A percentile compares a stretch with the other conserved stretches of the same genome.
Conservation (phyloP, 306 rosid genomes). For the Fagus crenata region DNA sequence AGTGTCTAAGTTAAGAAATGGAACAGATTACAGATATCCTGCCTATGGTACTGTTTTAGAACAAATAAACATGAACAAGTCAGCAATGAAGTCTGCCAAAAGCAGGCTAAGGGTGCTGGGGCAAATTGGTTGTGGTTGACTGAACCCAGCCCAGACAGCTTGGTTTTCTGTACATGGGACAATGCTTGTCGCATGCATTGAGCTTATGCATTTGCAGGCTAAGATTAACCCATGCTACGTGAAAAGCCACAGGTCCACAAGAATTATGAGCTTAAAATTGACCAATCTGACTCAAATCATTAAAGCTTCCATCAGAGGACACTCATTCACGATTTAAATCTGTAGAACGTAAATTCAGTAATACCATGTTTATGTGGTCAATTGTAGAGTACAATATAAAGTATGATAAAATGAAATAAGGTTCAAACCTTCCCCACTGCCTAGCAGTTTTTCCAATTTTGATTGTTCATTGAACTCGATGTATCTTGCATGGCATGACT, state of each 20-base stretch:
- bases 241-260: slow-evolving; percentile 23
- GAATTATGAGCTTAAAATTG: slow-evolving; percentile 3
- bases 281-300: slow-evolving; percentile 16
- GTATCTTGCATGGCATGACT: slow-evolving; percentile 43
- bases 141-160: neutral
- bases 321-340: neutral
- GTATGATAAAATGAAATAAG: slow-evolving; percentile 19
- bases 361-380: neutral
- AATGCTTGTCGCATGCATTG: neutral
- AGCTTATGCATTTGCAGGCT: slow-evolving; percentile 14
- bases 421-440: slow-evolving; percentile 75
- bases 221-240: slow-evolving; percentile 16
- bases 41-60: neutral
- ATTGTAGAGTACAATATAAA: slow-evolving; percentile 22
- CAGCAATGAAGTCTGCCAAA: neutral
- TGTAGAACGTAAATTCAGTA: slow-evolving; percentile 17
- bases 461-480: slow-evolving; percentile 48
- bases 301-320: slow-evolving; percentile 1
- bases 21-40: neutral
- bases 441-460: slow-evolving; percentile 73
- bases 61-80: neutral
- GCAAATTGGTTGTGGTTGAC: neutral
- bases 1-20: neutral
- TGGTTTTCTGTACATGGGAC: neutral
- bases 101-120: slow-evolving; percentile 1